Evolutionary conservation across 2,329 filamentous ascomycete species (phyloP), one percentile per base, ranked within the genome.

Genomic region (Aspergillus sp.): DNA sequence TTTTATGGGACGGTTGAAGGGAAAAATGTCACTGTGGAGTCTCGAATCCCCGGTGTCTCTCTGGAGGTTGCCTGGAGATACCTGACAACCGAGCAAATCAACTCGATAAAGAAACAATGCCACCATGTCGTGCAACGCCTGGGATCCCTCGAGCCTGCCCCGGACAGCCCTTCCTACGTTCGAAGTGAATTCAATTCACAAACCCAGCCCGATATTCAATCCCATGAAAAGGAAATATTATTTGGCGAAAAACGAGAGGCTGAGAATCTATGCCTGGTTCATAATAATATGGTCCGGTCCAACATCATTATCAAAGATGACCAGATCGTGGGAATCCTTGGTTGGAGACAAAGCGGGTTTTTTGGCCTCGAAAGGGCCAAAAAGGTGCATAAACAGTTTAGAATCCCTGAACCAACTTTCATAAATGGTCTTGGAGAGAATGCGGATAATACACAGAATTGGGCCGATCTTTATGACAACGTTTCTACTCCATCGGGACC

Each of bases 261-360:
- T 27, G 58, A 66, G 11, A 52, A 57, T 5, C 35, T 69, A 3
- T 53, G 40, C 29, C 48, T 70, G 5, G 58, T 60, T 7, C 67
- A 70, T 50, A 70, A 70, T 42, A 54, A 67, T 39, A 52, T 70
- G 53, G 44, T 56, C 9, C 59, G 54, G 13, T 58, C 61, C 6
- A 69, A 69, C 47, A 60, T 70, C 6, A 59, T 69, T 31, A 59
- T 70, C 27, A 58, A 65, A 12, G 50, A 65, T 39, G 61, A 58
- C 46, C 59, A 53, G 34, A 57, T 69, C 26, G 62, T 69, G 37
- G 67, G 66, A 13, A 53, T 70, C 27, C 48, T 57, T 36, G 65
- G 63, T n/a, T 70, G 67, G 67, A 56, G 60, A 42, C 56, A 65
- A 42, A 60, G 65, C 37, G 67, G 67, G 33, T 68, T 62, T 42